Evolutionary conservation across 495 filamentous ascomycete genomes (phyloP).

Genomic region (Rostrohypoxylon terebratum): DNA sequence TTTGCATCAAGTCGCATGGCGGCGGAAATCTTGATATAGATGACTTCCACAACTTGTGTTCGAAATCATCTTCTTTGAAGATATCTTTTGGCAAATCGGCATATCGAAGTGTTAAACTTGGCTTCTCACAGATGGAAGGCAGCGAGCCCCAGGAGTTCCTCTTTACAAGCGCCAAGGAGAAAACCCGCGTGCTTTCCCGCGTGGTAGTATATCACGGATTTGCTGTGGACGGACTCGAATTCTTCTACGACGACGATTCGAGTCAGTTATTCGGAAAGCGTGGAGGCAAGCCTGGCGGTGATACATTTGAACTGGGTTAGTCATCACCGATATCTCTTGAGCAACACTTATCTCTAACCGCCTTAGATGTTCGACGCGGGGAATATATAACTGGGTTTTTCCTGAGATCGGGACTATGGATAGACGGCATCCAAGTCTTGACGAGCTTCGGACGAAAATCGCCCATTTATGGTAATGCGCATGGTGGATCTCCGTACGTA

Average conservation of each 20-base stretch:
- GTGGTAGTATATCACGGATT: slow-evolving; percentile 82
- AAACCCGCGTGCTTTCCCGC: slow-evolving; percentile 78
- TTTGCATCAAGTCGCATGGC: slow-evolving; percentile 79
- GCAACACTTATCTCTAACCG: slow-evolving; percentile 36
- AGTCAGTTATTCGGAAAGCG: slow-evolving; percentile 90
- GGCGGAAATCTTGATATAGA: slow-evolving; percentile 78
- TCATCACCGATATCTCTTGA: slow-evolving; percentile 3
- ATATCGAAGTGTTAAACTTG: slow-evolving; percentile 82
- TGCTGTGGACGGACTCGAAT: slow-evolving; percentile 88
- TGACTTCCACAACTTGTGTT: slow-evolving; percentile 74
- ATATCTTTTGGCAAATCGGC: slow-evolving; percentile 77
- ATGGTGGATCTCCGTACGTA: slow-evolving; percentile 84
- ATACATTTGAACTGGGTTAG: slow-evolving; percentile 81
- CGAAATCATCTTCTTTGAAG: slow-evolving; percentile 77
- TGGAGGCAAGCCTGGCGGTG: slow-evolving; percentile 78
- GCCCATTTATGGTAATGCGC: slow-evolving; percentile 82
- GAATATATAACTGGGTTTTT: slow-evolving; percentile 91
- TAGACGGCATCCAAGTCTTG: slow-evolving; percentile 91
- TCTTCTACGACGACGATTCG: slow-evolving; percentile 88
- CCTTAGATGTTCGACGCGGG: slow-evolving; percentile 79
- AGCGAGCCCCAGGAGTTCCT: slow-evolving; percentile 79
- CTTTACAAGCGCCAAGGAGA: slow-evolving; percentile 73
- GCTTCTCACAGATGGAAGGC: slow-evolving; percentile 76
- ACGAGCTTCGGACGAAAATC: slow-evolving; percentile 90
- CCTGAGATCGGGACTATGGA: slow-evolving; percentile 82